Evolutionary conservation across 2,329 filamentous ascomycete genomes (phyloP).

Genomic region (Fusarium mundagurra): DNA sequence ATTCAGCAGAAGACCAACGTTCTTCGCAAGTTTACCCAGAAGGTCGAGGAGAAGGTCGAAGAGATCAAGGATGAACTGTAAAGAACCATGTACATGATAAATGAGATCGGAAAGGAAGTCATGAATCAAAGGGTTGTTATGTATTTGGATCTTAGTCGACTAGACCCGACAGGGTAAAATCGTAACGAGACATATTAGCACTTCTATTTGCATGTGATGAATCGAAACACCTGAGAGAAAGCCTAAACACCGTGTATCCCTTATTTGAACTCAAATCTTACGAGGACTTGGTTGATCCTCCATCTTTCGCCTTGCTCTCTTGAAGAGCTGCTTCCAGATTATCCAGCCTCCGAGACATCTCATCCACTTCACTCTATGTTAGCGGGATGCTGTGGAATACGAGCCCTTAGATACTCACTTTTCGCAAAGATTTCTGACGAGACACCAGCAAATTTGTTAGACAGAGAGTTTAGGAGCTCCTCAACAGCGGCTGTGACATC

Average conservation of each 20-base stretch:
- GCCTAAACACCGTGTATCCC: conserved; percentile 19
- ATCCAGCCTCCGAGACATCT: conserved; percentile 89
- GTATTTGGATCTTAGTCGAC: conserved; percentile 33
- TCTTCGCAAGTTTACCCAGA: conserved; percentile 77
- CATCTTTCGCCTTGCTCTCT: conserved; percentile 61
- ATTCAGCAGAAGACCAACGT: conserved; percentile 88
- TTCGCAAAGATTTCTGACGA: conserved; percentile 90
- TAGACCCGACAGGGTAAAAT: conserved; percentile 32
- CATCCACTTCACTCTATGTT: conserved; percentile 75
- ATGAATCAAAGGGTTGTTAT: conserved; percentile 22
- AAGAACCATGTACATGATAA: conserved; percentile 23
- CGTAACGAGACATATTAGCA: conserved; percentile 5
- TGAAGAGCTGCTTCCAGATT: conserved; percentile 80
- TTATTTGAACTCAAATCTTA: not conserved
- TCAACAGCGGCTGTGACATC: conserved; percentile 85
- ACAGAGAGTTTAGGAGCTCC: conserved; percentile 84
- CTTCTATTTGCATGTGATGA: conserved; percentile 21
- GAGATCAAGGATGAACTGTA: conserved; percentile 60
- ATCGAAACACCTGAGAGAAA: conserved; percentile 21
- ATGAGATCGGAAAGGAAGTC: conserved; percentile 19
- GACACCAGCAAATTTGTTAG: conserved; percentile 84
- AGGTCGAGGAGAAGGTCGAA: conserved; percentile 69
- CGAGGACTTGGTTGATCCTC: conserved; percentile 50
- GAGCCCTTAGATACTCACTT: conserved; percentile 66
- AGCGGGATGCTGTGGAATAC: conserved; percentile 6